Evolutionary conservation across 495 filamentous ascomycete genomes (phyloP).

Genomic region (Eremomyces bilateralis): DNA sequence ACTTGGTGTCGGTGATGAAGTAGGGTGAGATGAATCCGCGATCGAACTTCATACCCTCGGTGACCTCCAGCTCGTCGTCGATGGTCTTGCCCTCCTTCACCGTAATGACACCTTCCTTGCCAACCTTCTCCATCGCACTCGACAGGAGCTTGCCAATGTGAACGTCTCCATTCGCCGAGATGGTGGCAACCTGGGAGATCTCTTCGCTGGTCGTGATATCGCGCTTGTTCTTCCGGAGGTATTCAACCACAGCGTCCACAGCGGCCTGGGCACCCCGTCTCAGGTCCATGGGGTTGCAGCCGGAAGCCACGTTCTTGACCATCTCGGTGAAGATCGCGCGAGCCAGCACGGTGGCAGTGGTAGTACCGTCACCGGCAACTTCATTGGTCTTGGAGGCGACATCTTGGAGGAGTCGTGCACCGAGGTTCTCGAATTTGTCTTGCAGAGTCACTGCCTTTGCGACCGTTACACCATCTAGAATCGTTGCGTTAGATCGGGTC

Average conservation of each 20-base stretch:
- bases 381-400: constrained; percentile 99
- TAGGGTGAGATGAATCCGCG: constrained; percentile 95
- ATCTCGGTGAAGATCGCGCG: constrained; percentile 99
- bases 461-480: constrained; percentile 77
- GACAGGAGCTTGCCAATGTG: constrained; percentile 93
- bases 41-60: constrained; percentile 99
- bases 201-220: constrained; percentile 94
- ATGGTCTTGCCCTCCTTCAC: constrained; percentile 99
- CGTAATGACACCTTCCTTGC: constrained; percentile 98
- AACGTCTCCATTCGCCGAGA: constrained; percentile 87
- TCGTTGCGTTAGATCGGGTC: constrained; percentile 16
- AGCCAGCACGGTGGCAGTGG: constrained; percentile 88
- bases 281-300: constrained; percentile 99
- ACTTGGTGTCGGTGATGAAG: constrained; percentile 98
- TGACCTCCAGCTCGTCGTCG: constrained; percentile 93
- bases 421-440: constrained; percentile 99
- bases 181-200: constrained; percentile 95
- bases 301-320: constrained; percentile 97
- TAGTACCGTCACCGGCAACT: constrained; percentile 94
- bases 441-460: constrained; percentile 79
- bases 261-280: constrained; percentile 90
- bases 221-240: constrained; percentile 79
- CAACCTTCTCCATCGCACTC: constrained; percentile 97
- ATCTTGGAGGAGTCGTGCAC: constrained; percentile 87
- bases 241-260: constrained; percentile 83